phyloP scores from a whole-genome alignment of 768 basidiomycete species.

The Pleurotus djamor region DNA sequence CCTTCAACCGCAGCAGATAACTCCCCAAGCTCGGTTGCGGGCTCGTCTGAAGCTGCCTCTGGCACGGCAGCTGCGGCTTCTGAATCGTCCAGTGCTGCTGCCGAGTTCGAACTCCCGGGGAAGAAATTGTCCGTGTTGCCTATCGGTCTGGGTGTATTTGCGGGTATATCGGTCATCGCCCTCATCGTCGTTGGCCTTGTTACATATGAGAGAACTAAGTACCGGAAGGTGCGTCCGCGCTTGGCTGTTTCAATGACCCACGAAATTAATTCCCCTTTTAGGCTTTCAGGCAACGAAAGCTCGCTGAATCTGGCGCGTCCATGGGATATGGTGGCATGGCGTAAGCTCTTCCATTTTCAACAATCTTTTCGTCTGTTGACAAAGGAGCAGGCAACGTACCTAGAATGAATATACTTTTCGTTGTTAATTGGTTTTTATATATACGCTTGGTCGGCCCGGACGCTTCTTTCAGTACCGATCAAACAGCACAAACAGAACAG shows the following conservation, averaged over 20 bases:
- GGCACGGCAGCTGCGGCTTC: constrained; percentile 11
- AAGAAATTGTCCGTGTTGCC: constrained; percentile 74
- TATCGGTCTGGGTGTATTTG: constrained; percentile 81
- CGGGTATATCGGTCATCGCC: constrained; percentile 82
- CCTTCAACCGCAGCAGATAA: constrained; percentile 4
- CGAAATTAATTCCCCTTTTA: constrained; percentile 19
- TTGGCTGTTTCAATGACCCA: neutral
- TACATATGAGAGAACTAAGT: constrained; percentile 85
- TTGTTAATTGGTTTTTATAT: neutral
- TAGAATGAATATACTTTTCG: neutral
- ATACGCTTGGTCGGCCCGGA: neutral
- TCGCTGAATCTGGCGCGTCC: constrained; percentile 57
- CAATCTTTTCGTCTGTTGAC: too few species aligned
- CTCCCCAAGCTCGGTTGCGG: constrained; percentile 13
- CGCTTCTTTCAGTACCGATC: neutral
- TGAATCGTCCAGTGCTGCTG: constrained; percentile 24
- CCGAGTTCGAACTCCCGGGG: constrained; percentile 66
- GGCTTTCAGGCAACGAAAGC: constrained; percentile 74
- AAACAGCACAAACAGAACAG: neutral
- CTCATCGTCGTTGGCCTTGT: constrained; percentile 81
- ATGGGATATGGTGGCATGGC: constrained; percentile 63
- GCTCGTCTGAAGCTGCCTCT: constrained; percentile 7
- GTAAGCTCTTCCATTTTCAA: constrained; percentile 24
- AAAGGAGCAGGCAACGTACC: neutral
- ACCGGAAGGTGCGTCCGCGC: constrained; percentile 66